A percentile compares a stretch with the other conserved stretches of the same genome.
Conservation (phyloP, 352 stramenopile genomes). For the Phytophthora europaea region DNA sequence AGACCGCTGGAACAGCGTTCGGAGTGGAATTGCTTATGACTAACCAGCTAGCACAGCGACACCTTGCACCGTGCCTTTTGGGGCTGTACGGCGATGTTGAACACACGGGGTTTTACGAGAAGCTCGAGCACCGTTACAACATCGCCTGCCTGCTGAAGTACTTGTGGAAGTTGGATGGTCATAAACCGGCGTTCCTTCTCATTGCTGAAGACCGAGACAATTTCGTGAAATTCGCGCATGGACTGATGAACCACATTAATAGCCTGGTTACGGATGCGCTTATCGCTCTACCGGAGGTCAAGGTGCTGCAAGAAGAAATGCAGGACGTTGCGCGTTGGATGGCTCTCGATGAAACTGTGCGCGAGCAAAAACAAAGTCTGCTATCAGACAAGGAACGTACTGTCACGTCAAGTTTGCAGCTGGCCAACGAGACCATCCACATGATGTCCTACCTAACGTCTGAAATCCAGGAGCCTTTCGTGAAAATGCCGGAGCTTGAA, state of each 20-base stretch:
- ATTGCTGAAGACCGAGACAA: conserved; percentile 94
- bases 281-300: conserved; percentile 97
- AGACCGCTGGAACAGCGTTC: conserved; percentile 62
- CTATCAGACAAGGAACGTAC: conserved; percentile 92
- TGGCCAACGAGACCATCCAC: conserved; percentile 98
- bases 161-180: conserved; percentile 95
- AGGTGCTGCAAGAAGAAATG: conserved; percentile 93
- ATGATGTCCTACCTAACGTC: conserved; percentile 98
- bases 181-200: conserved; percentile 95
- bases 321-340: conserved; percentile 81
- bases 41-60: conserved; percentile 74
- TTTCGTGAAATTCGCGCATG: conserved; percentile 99
- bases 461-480: conserved; percentile 95
- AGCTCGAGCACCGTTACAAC: conserved; percentile 96
- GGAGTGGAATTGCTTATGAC: conserved; percentile 74
- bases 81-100: conserved; percentile 99
- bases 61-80: conserved; percentile 96
- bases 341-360: conserved; percentile 90
- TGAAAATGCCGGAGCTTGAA: conserved; percentile 94
- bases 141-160: conserved; percentile 98
- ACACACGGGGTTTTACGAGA: conserved; percentile 98
- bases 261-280: conserved; percentile 96
- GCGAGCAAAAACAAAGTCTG: conserved; percentile 90
- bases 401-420: conserved; percentile 94
- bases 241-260: conserved; percentile 99